Evolutionary conservation across 139 green algal species (phyloP).

Genomic region (Chlamydomonas schloesseri): DNA sequence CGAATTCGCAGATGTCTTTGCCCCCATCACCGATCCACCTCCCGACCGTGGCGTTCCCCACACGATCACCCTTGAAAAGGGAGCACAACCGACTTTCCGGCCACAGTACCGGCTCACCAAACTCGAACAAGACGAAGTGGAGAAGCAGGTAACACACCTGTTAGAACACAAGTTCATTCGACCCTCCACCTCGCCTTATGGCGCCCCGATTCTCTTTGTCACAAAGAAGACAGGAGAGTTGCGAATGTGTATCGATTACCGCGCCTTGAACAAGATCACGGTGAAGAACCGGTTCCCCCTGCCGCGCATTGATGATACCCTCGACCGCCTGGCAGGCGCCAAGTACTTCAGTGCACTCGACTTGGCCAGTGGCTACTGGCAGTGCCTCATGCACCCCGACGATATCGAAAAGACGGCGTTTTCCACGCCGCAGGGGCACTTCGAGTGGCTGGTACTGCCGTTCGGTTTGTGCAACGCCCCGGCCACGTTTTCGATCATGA

Average conservation of each 20-base stretch:
- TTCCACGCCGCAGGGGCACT: constrained; percentile 51
- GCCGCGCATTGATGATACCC: constrained; percentile 25
- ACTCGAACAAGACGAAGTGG: neutral
- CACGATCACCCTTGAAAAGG: constrained; percentile 23
- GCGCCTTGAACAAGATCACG: constrained; percentile 40
- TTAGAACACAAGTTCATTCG: constrained; percentile 18
- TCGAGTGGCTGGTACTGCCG: constrained; percentile 54
- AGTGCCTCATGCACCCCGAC: neutral
- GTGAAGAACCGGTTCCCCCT: constrained; percentile 53
- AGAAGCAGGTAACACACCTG: constrained; percentile 6
- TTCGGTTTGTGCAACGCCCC: constrained; percentile 42
- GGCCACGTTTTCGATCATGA: constrained; percentile 35
- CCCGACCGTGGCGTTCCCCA: constrained; percentile 24
- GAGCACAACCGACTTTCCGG: neutral
- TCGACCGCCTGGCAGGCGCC: constrained; percentile 31
- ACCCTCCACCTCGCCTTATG: constrained; percentile 16
- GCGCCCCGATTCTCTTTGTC: constrained; percentile 29
- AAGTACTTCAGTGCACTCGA: neutral
- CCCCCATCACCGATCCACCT: constrained; percentile 1
- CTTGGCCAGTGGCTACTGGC: constrained; percentile 21
- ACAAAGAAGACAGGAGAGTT: constrained; percentile 50
- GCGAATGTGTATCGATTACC: constrained; percentile 48
- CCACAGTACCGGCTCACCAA: constrained; percentile 9
- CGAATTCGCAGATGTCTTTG: constrained; percentile 9
- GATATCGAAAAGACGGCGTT: constrained; percentile 47